Conservation (phyloP, 2,329 filamentous ascomycete genomes). For the Monosporascus sp. region DNA sequence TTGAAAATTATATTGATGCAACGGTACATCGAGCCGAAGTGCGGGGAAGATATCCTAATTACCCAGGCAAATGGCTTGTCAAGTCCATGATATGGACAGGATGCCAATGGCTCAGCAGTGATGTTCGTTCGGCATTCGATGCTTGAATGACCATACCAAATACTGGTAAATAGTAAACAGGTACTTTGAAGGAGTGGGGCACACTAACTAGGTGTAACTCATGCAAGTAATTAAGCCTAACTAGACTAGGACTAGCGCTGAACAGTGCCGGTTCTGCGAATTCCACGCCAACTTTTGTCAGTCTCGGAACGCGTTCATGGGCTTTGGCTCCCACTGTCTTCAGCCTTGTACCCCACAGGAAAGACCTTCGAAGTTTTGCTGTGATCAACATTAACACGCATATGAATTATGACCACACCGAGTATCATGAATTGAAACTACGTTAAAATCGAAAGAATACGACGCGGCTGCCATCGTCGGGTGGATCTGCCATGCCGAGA, state of each 20-base stretch:
- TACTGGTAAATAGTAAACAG: not conserved
- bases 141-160: not conserved
- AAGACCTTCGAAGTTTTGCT: too few relatives aligned
- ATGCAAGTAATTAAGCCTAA: not conserved
- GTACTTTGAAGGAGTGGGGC: too few relatives aligned
- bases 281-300: too few relatives aligned
- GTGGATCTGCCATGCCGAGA: slow-evolving; percentile 26
- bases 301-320: too few relatives aligned
- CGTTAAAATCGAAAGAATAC: not conserved
- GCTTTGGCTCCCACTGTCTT: too few relatives aligned
- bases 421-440: not conserved
- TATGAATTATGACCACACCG: too few relatives aligned
- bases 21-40: not conserved
- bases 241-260: not conserved
- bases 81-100: not conserved
- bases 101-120: not conserved
- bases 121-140: not conserved
- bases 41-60: not conserved
- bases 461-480: not conserved
- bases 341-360: too few relatives aligned
- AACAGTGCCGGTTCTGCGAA: not conserved
- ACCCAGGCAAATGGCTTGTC: not conserved
- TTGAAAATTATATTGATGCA: not conserved
- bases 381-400: too few relatives aligned
- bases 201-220: not conserved